Evolutionary conservation across 2,329 filamentous ascomycete species (phyloP), one percentile per base, ranked within the genome.

Genomic region (Penicillium sp.): DNA sequence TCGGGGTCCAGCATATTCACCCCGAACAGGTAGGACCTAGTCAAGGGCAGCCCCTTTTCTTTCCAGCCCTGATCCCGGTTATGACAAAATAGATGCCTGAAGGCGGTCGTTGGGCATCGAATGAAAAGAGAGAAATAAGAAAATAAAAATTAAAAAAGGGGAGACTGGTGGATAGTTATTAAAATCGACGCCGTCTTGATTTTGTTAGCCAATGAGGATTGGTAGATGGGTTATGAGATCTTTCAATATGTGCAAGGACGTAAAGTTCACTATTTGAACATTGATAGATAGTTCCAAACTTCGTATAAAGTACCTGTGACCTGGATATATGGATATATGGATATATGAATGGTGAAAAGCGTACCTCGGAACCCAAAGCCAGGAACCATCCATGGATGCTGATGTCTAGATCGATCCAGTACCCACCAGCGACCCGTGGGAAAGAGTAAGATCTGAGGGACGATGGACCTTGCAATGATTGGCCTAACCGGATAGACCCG

Each of bases 401-500:
- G 10, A 49, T 35, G 19, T 45, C 58, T 62, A 64, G 63, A 65
- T 66, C 63, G 61, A 66, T 59, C 49, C 52, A 47, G 56, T 60
- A 56, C 52, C 64, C 63, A 64, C 63, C 31, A 10, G 24, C 46
- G 43, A 63, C 52, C 64, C 64, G 57, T 66, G 61, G 64, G 53
- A 54, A 49, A 42, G 39, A 24, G 53, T 42, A 37, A 61, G 63
- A 65, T 65, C 64, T 63, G 52, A 55, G 44, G 52, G 8, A 39
- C 35, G 60, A 54, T 55, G 55, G 37, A 42, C 49, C 26, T 52
- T 4, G 19, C 56, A 24, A 57, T 26, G 58, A 66, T 65, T 66
- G 64, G 64, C 49, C 52, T 60, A 57, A 56, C 51, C 60, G 64
- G 65, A 67, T 66, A 66, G 65, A 64, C 62, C 65, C 65, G 65